phyloP scores from a whole-genome alignment of 2,329 filamentous ascomycete genomes.

The Apiospora sp. region DNA sequence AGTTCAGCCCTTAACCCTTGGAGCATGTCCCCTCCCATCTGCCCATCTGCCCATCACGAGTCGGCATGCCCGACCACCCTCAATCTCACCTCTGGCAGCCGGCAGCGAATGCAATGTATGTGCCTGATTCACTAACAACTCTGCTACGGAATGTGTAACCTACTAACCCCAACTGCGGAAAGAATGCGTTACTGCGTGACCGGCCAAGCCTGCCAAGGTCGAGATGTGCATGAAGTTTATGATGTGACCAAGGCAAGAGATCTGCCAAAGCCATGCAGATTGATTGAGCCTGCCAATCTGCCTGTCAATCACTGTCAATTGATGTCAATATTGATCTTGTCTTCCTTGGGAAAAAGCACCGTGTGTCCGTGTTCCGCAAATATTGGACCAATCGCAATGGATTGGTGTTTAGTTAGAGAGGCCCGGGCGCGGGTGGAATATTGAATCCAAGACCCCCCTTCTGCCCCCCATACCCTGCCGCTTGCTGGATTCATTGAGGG shows the following conservation, averaged over 20 bases:
- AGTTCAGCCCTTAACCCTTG: neutral
- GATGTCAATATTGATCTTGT: slow-evolving; percentile 7
- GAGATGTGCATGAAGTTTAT: neutral
- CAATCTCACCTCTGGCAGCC: neutral
- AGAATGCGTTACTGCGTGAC: neutral
- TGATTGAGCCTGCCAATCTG: no score
- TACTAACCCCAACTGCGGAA: neutral
- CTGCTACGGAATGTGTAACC: neutral
- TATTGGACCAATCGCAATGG: slow-evolving; percentile 16
- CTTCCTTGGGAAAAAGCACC: neutral
- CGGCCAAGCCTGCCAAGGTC: neutral
- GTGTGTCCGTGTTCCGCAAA: slow-evolving; percentile 8
- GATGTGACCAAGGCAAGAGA: no score
- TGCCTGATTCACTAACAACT: slow-evolving; percentile 1
- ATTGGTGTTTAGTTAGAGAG: neutral
- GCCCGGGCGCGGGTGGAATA: slow-evolving; percentile 8
- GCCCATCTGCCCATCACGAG: neutral
- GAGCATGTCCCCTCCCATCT: neutral
- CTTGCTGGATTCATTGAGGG: neutral
- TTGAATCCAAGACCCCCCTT: neutral
- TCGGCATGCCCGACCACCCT: slow-evolving; percentile 6
- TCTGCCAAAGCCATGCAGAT: no score
- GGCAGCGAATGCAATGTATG: neutral
- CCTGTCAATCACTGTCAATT: neutral
- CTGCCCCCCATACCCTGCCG: neutral